Percentiles rank a stretch among this genome's conserved stretches.
These are phyloP conservation scores for Plasmopara muralis DNA, from an alignment of 352 stramenopile genomes.

Conservation along the genomic window DNA sequence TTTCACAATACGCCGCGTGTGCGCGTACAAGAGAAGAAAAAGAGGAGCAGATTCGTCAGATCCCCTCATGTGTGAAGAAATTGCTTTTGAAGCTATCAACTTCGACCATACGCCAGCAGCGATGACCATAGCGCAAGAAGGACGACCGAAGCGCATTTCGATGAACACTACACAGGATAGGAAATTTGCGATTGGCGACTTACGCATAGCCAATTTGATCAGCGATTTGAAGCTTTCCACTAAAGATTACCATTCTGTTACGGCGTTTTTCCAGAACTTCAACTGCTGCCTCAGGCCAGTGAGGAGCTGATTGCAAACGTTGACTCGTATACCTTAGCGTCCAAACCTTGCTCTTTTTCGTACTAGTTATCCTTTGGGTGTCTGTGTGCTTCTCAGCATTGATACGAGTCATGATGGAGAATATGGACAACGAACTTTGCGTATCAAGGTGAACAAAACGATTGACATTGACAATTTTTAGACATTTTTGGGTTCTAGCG, in stretches of 20 bases:
- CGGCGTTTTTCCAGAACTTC: conserved; percentile 40
- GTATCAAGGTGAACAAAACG: conserved; percentile 56
- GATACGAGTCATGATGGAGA: conserved; percentile 51
- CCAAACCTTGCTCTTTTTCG: conserved; percentile 75
- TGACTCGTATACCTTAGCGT: conserved; percentile 51
- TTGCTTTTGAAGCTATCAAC: conserved; percentile 42
- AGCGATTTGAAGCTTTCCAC: conserved; percentile 58
- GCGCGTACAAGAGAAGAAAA: conserved; percentile 75
- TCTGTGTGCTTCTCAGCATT: conserved; percentile 43
- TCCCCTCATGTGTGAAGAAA: conserved; percentile 79
- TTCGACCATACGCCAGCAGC: conserved; percentile 58
- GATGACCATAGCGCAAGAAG: conserved; percentile 47
- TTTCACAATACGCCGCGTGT: conserved; percentile 32
- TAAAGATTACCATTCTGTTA: conserved; percentile 57
- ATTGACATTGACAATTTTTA: conserved; percentile 42
- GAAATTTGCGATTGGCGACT: conserved; percentile 56
- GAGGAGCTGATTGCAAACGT: conserved; percentile 43
- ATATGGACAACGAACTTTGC: conserved; percentile 81
- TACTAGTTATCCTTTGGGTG: conserved; percentile 88
- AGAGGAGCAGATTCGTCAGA: conserved; percentile 92
- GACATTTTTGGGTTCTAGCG: conserved; percentile 29
- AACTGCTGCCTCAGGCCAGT: conserved; percentile 35
- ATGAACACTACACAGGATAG: conserved; percentile 63
- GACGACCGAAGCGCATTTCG: conserved; percentile 45
- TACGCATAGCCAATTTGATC: conserved; percentile 50